Evolutionary conservation across 306 rosid species (phyloP).

Genomic region (Dryas alaskensis): DNA sequence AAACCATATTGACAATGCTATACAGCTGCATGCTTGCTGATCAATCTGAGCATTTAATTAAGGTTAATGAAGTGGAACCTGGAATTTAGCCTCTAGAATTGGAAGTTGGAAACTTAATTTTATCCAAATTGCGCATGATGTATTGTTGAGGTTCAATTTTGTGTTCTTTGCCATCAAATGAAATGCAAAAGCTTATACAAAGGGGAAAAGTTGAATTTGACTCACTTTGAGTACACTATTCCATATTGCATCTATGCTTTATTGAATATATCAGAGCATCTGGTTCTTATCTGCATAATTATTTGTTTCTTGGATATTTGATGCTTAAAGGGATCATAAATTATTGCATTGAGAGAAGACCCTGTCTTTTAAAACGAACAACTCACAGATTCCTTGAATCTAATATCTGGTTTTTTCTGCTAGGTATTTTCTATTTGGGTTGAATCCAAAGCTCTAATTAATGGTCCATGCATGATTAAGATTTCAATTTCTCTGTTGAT

Average conservation of each 20-base stretch:
- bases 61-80: conserved; percentile 2
- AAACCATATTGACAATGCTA: neutral
- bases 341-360: conserved; percentile 30
- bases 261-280: conserved; percentile 32
- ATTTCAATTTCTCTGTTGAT: conserved; percentile 27
- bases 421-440: conserved; percentile 22
- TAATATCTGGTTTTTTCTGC: conserved; percentile 7
- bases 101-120: conserved; percentile 7
- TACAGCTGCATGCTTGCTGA: neutral
- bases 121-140: conserved; percentile 8
- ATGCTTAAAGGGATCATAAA: conserved; percentile 42
- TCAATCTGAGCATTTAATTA: conserved; percentile 5
- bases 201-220: conserved; percentile 30
- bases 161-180: conserved; percentile 18
- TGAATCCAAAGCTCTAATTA: conserved; percentile 26
- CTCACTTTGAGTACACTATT: conserved; percentile 25
- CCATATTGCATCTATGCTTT: conserved; percentile 38
- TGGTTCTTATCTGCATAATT: conserved; percentile 47
- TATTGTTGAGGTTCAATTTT: neutral
- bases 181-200: conserved; percentile 12
- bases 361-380: conserved; percentile 31
- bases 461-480: conserved; percentile 25
- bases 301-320: conserved; percentile 36
- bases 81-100: neutral
- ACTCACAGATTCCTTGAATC: conserved; percentile 40